Evolutionary conservation across 352 stramenopile species (phyloP), one percentile per base, ranked within the genome.

Genomic region (Globisporangium recalcitrans): DNA sequence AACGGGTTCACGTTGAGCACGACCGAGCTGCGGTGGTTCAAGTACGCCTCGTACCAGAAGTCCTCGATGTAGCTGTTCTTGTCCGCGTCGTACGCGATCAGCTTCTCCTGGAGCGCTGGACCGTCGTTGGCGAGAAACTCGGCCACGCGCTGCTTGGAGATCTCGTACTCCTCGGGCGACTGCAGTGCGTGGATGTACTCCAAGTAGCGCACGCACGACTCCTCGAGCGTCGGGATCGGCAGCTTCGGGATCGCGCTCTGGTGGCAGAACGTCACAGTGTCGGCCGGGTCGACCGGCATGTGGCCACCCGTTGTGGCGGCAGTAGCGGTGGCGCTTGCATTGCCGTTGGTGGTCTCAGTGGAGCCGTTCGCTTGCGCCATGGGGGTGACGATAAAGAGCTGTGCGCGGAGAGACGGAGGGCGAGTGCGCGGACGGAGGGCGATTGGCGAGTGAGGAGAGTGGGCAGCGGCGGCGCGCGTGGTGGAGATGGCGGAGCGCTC

Each of bases 1-100:
- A 97, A 98, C 31, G 96, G 94, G 72, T 99, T 99, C 22, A 98
- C 82, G 69, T 99, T 98, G 51, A 99, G 80, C 57, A 98, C 93
- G 11, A 98, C 90, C 9, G 81, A 93, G 49, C 73, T 88, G 71
- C 96, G 87, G 53, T 94, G 89, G 66, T 92, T 95, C 7, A 98
- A 71, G 71, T 99, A 99, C 32, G 90, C 84, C 62, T 98, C 96
- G 67, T 94, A 96, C 95, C 96, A 99, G 73, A 98, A 99, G 69
- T 97, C 93, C 59, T 94, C 85, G 52, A 94, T 94, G 73, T 83
- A 94, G 40, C 74, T 88, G 56, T 77, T 74, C 70, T 91, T 89
- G 72, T 92, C 76, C 58, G 78, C 65, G 44, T 76, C 82, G 65
- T 94, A 92, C 51, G 75, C 73, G 13, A 90, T 76, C 53, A 94